Conservation (phyloP, 139 green algal species). For the Tetradesmus lagerheimii region DNA sequence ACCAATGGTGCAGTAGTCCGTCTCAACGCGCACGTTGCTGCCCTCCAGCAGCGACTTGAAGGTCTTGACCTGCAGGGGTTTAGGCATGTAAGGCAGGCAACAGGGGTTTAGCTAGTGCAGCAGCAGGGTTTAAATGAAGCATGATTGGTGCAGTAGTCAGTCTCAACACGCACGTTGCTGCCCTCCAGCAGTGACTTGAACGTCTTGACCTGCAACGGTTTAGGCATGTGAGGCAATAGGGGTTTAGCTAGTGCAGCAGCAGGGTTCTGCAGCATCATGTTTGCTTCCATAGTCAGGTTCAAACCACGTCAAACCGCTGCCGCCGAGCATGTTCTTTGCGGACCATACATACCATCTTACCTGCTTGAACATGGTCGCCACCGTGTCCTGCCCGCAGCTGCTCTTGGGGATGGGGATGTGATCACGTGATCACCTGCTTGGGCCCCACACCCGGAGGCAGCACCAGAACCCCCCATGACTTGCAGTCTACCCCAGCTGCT, state of each 20-base stretch:
- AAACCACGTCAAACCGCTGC: too few relatives aligned
- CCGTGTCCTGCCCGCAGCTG: constrained; percentile 66
- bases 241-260: too few relatives aligned
- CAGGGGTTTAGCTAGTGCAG: neutral
- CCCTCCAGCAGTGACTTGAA: too few relatives aligned
- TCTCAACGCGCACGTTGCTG: constrained; percentile 81
- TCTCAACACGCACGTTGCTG: constrained; percentile 53
- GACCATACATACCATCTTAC: neutral
- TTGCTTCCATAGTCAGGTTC: too few relatives aligned
- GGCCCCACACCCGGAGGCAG: constrained; percentile 92
- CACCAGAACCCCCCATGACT: constrained; percentile 80
- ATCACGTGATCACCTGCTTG: constrained; percentile 86
- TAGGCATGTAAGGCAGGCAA: too few relatives aligned
- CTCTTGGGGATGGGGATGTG: constrained; percentile 91
- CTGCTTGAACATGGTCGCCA: constrained; percentile 68
- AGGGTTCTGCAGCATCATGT: too few relatives aligned
- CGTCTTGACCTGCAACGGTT: too few relatives aligned
- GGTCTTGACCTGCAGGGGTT: neutral
- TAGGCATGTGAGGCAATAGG: too few relatives aligned
- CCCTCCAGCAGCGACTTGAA: constrained; percentile 49
- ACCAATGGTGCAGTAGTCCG: constrained; percentile 93
- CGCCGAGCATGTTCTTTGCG: too few relatives aligned
- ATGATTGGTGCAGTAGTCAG: too few relatives aligned
- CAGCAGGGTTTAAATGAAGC: neutral
- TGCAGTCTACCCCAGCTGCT: too few relatives aligned